Evolutionary conservation across 805 yeast species (phyloP).

Genomic region (Wilhelminamyces savonicus): DNA sequence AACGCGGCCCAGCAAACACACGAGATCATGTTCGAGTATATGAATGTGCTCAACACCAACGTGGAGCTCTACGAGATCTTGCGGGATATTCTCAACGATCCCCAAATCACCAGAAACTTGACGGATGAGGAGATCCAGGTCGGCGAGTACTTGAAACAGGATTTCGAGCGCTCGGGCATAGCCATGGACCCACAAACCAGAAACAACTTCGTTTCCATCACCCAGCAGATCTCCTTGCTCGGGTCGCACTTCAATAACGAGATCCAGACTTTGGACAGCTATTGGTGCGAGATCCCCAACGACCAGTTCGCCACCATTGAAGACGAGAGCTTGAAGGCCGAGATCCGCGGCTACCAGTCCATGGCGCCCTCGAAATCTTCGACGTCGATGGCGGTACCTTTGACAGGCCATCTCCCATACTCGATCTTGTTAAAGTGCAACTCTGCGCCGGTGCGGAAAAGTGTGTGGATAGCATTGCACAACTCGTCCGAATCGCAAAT

Average conservation of each 20-base stretch:
- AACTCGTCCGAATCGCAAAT: constrained; percentile 62
- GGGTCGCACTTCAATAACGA: constrained; percentile 73
- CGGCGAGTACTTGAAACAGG: constrained; percentile 72
- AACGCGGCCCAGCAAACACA: constrained; percentile 84
- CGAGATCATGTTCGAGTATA: constrained; percentile 83
- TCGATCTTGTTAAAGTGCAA: constrained; percentile 55
- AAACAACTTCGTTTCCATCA: constrained; percentile 64
- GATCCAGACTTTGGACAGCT: constrained; percentile 26
- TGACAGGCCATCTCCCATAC: constrained; percentile 58
- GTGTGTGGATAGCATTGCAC: constrained; percentile 72
- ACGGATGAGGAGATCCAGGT: constrained; percentile 74
- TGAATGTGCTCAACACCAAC: constrained; percentile 87
- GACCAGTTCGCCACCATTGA: constrained; percentile 24
- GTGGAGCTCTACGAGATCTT: constrained; percentile 61
- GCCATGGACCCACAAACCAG: constrained; percentile 64
- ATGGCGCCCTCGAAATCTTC: constrained; percentile 8
- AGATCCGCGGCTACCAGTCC: constrained; percentile 21
- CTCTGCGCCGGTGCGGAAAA: constrained; percentile 50
- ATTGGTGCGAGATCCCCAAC: constrained; percentile 30
- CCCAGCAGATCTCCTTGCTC: constrained; percentile 71
- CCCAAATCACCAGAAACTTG: constrained; percentile 28
- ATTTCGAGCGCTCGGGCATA: constrained; percentile 87
- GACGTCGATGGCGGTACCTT: constrained; percentile 16
- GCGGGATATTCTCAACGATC: constrained; percentile 44
- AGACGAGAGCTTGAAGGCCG: constrained; percentile 13